These are phyloP conservation scores for Pseudogymnoascus sp. DNA, from an alignment of 2,329 filamentous ascomycete genomes.

Conservation along the genomic window DNA sequence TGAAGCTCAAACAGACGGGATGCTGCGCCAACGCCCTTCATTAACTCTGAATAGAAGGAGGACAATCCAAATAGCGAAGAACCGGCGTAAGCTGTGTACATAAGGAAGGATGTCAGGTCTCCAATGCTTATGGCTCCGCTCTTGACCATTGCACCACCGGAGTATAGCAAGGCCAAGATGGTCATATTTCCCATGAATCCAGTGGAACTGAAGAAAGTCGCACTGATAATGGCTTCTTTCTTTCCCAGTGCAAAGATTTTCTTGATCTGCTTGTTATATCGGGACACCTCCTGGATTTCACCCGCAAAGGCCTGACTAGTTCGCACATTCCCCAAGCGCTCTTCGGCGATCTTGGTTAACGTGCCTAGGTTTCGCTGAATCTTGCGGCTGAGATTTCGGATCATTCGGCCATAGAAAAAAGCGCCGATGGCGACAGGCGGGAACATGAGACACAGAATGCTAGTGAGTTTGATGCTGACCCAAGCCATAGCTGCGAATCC, in stretches of 20 bases:
- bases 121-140: conserved; percentile 79
- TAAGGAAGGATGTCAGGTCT: conserved; percentile 91
- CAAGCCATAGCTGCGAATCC: conserved; percentile 94
- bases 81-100: conserved; percentile 85
- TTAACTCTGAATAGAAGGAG: conserved; percentile 94
- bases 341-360: conserved; percentile 94
- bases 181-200: conserved; percentile 96
- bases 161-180: conserved; percentile 79
- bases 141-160: conserved; percentile 84
- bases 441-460: conserved; percentile 76
- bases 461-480: conserved; percentile 83
- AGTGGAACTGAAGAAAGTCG: conserved; percentile 79
- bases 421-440: conserved; percentile 85
- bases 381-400: conserved; percentile 80
- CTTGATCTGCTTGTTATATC: conserved; percentile 87
- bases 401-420: conserved; percentile 82
- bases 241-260: conserved; percentile 87
- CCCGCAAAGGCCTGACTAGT: conserved; percentile 95
- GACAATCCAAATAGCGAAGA: conserved; percentile 90
- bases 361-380: conserved; percentile 92
- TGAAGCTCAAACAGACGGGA: conserved; percentile 92
- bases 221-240: conserved; percentile 77
- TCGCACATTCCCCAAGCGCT: conserved; percentile 91
- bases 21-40: conserved; percentile 98
- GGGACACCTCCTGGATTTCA: conserved; percentile 78